Base-by-base conservation (phyloP, 352 stramenopile genomes). In the Pythium biforme region DNA sequence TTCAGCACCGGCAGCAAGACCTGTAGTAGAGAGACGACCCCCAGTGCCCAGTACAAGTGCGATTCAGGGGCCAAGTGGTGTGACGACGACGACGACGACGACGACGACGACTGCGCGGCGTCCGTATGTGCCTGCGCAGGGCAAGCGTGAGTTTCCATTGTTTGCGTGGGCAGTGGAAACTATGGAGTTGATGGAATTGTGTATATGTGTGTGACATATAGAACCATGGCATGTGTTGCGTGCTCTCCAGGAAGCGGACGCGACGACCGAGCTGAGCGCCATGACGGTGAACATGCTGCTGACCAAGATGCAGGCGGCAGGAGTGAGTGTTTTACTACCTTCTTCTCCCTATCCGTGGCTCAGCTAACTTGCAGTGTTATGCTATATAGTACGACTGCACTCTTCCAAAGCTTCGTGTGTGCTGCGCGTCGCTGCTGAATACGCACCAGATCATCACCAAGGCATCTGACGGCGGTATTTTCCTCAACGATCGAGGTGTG, bases 141-240 rank as follows among this genome's bases (percentile, higher is more conserved):
- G 70, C 27, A 94, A 92, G 55, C 81, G 85, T 94, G 73, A 47
- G 27, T 65, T 43, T 9, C 39, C 15, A 22, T 2, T 10, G 20
- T 17, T 2, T 22, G 15, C 6, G 7, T 45, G 14, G 39, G 39
- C n/a, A n/a, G n/a, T n/a, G n/a, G n/a, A n/a, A n/a, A n/a, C n/a
- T n/a, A n/a, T 45, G 39, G 15, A 9, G 19, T 8, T 45, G 39
- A 45, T 48, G 43, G 33, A 17, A 3, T 34, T 45, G 5, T 25
- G 1, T 53, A 8, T 68, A 22, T 54, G 37, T 49, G 31, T 53
- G 40, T 47, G 47, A 22, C 15, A 51, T 31, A 26, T 54, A 95
- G 86, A 92, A 62, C 83, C 86, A 27, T 95, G 86, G 86, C 91
- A 79, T 26, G 75, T 92, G 48, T 60, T 95, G 33, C 40, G 85